Conservation (phyloP, 2,329 filamentous ascomycete genomes). For the Elsinoe necatrix region DNA sequence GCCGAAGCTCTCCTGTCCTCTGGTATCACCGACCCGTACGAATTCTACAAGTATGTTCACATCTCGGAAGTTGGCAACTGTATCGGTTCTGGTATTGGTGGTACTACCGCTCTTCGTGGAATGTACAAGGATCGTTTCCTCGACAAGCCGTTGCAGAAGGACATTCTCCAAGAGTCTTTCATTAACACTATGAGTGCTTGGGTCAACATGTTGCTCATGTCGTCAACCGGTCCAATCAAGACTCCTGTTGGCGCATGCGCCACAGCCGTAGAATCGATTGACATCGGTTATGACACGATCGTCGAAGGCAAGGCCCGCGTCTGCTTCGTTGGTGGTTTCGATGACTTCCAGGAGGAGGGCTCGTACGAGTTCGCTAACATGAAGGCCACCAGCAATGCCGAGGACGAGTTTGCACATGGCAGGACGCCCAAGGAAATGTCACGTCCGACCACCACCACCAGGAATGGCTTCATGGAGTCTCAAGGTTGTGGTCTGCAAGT, state of each 20-base stretch:
- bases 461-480: slow-evolving; percentile 98
- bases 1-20: slow-evolving; percentile 83
- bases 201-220: slow-evolving; percentile 98
- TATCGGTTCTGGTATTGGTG: slow-evolving; percentile 96
- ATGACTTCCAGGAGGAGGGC: slow-evolving; percentile 98
- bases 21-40: slow-evolving; percentile 97
- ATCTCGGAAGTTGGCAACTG: slow-evolving; percentile 97
- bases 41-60: slow-evolving; percentile 99
- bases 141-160: slow-evolving; percentile 95
- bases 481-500: slow-evolving; percentile 97
- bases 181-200: slow-evolving; percentile 99
- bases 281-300: slow-evolving; percentile 97
- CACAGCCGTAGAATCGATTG: slow-evolving; percentile 92
- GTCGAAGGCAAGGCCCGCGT: slow-evolving; percentile 95
- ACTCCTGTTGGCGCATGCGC: slow-evolving; percentile 96
- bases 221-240: slow-evolving; percentile 96
- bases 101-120: slow-evolving; percentile 79
- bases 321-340: slow-evolving; percentile 96
- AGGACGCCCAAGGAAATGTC: slow-evolving; percentile 97
- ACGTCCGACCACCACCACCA: slow-evolving; percentile 87
- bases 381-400: slow-evolving; percentile 97
- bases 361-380: slow-evolving; percentile 99
- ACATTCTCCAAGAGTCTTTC: slow-evolving; percentile 98
- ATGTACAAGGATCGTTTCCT: slow-evolving; percentile 99
- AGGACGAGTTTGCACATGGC: slow-evolving; percentile 91